Evolutionary conservation across 2,329 filamentous ascomycete species (phyloP).

Genomic region (Anthostomella pinea): DNA sequence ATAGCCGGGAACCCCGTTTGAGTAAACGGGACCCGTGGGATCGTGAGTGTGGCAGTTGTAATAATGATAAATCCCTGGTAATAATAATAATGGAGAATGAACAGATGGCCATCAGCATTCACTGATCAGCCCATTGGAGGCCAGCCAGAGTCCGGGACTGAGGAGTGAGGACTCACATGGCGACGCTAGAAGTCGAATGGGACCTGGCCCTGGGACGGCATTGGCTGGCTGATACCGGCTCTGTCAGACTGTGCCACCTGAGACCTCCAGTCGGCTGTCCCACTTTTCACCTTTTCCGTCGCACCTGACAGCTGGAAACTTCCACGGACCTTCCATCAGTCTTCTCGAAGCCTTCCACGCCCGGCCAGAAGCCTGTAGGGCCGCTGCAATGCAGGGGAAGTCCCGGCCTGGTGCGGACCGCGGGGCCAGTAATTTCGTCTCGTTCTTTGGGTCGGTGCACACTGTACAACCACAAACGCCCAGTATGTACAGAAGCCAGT

Average conservation of each 20-base stretch:
- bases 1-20: too few relatives aligned
- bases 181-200: too few relatives aligned
- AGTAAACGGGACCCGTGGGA: too few relatives aligned
- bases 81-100: too few relatives aligned
- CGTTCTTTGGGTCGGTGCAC: constrained; percentile 24
- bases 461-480: constrained; percentile 24
- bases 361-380: constrained; percentile 24
- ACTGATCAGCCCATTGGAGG: too few relatives aligned
- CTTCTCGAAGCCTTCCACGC: constrained; percentile 30
- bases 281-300: constrained; percentile 16
- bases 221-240: constrained; percentile 1
- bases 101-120: too few relatives aligned
- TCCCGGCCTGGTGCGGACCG: constrained; percentile 19
- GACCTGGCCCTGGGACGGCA: too few relatives aligned
- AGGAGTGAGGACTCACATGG: too few relatives aligned
- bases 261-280: constrained; percentile 4
- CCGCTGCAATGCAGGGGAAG: constrained; percentile 21
- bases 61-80: too few relatives aligned
- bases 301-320: constrained; percentile 18
- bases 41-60: too few relatives aligned
- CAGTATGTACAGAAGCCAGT: constrained; percentile 23
- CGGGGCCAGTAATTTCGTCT: constrained; percentile 23
- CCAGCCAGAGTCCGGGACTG: too few relatives aligned
- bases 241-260: not conserved
- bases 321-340: constrained; percentile 30